Base-by-base conservation (phyloP, 2,329 filamentous ascomycete genomes). In the Pseudogymnoascus verrucosus region DNA sequence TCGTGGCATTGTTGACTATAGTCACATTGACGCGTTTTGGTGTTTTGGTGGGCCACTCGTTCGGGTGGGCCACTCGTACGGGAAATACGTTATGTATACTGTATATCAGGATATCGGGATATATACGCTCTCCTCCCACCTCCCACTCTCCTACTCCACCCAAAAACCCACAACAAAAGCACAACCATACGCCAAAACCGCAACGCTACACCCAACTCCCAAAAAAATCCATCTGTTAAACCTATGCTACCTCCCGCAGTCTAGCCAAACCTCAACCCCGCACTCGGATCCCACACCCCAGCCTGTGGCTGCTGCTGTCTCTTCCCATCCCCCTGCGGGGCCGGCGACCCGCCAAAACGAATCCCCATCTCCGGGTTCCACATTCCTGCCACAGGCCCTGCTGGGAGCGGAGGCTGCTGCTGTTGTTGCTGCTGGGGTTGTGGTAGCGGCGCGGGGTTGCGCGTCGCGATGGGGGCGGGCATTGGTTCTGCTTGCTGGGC, bases 341-440 rank as follows among this genome's bases (percentile, higher is more conserved):
- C 67, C 12, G 76, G 70, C 14, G 77, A 67, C 3, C 77, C 81
- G 0, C 84, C 84, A 74, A 96, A 96, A 64, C 86, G 87, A 70
- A 96, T 95, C 0, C 89, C 89, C 80, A 90, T 87, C 1, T 88
- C 87, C 0, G 91, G 90, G 63, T 85, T 87, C 92, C 92, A 96
- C 73, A 90, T 86, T 5, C 74, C 82, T 77, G 69, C 82, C 75
- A 66, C 78, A 70, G 74, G 68, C 60, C 76, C 70, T 16, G 77
- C 73, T 28, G 75, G 77, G 28, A 77, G 72, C 65, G 75, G 72
- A 60, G 68, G 71, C 31, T 71, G 70, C 11, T 71, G 74, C 21
- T 67, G 73, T 40, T 67, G 73, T 40, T 71, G 69, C 7, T 67
- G 72, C 39, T 71, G 69, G 6, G 62, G 65, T 62, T 65, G 64